Evolutionary conservation across 441 rosid species (phyloP).

Genomic region (Erodium moschatum): DNA sequence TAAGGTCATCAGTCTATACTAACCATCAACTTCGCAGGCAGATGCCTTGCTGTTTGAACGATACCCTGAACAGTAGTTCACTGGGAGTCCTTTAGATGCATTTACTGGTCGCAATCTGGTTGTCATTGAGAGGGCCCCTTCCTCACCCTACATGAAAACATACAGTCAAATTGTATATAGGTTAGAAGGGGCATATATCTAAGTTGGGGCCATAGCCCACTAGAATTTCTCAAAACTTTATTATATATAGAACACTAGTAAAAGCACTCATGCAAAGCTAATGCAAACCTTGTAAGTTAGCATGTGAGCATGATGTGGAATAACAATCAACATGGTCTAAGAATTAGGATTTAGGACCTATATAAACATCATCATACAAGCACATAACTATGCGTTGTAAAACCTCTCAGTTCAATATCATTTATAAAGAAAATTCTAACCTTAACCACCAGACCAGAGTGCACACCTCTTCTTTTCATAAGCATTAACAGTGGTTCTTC

Average conservation of each 20-base stretch:
- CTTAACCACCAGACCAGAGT: constrained; percentile 90
- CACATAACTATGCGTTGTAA: no score
- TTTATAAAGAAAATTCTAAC: constrained; percentile 35
- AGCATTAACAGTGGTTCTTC: constrained; percentile 92
- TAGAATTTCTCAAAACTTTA: no score
- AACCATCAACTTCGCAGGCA: constrained; percentile 69
- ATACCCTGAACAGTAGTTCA: constrained; percentile 87
- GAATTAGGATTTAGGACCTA: no score
- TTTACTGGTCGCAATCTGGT: constrained; percentile 59
- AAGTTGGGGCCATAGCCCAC: no score
- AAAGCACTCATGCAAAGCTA: no score
- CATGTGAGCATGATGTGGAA: no score
- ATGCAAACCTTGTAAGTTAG: no score
- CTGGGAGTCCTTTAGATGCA: constrained; percentile 77
- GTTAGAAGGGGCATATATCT: no score
- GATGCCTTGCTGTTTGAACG: constrained; percentile 51
- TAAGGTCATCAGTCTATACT: constrained; percentile 16
- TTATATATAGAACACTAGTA: no score
- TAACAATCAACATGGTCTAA: no score
- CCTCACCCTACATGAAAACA: constrained; percentile 62
- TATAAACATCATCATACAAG: no score
- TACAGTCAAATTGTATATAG: neutral
- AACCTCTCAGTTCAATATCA: constrained; percentile 15
- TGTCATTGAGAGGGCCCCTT: constrained; percentile 95
- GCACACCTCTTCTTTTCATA: constrained; percentile 92